Percentiles rank a stretch among this genome's conserved stretches.
These are phyloP conservation scores for Candida glucosophila DNA, from an alignment of 1,139 yeast genomes.

Conservation along the genomic window DNA sequence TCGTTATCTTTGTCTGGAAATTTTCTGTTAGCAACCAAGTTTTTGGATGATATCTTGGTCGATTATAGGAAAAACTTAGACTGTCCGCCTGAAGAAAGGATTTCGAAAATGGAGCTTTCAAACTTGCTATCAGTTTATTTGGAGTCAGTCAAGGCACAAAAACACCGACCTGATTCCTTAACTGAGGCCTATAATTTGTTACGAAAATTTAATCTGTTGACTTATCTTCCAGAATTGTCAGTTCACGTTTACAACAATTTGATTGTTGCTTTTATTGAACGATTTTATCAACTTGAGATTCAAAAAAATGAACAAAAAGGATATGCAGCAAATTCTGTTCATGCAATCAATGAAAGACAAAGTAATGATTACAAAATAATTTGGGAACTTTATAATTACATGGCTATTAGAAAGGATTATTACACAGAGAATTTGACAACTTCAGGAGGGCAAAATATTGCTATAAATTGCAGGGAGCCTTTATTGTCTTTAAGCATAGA, in stretches of 20 bases:
- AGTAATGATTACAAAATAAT: conserved; percentile 9
- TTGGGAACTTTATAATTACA: conserved; percentile 28
- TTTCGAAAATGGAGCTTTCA: conserved; percentile 19
- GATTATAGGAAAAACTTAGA: conserved; percentile 18
- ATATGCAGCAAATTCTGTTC: background rate
- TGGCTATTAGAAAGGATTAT: conserved; percentile 32
- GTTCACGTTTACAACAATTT: conserved; percentile 23
- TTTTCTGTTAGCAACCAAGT: conserved; percentile 40
- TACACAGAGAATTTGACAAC: too few relatives aligned
- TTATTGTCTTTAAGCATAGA: conserved; percentile 25
- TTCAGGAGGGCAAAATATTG: conserved; percentile 4
- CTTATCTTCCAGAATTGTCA: conserved; percentile 32
- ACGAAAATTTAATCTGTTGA: conserved; percentile 20
- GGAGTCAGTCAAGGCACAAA: conserved; percentile 13
- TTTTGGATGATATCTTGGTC: conserved; percentile 40
- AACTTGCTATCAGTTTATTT: conserved; percentile 25
- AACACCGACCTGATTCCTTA: conserved; percentile 9
- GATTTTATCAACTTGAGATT: conserved; percentile 12
- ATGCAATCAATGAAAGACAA: conserved; percentile 12
- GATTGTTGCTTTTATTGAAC: conserved; percentile 17
- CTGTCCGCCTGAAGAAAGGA: conserved; percentile 12
- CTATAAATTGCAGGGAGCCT: conserved; percentile 18
- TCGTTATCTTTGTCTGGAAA: conserved; percentile 44
- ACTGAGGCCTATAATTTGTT: conserved; percentile 21
- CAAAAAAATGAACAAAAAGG: conserved; percentile 9